Evolutionary conservation across 768 basidiomycete species (phyloP), one percentile per base, ranked within the genome.

Genomic region (Suillus clintonianus): DNA sequence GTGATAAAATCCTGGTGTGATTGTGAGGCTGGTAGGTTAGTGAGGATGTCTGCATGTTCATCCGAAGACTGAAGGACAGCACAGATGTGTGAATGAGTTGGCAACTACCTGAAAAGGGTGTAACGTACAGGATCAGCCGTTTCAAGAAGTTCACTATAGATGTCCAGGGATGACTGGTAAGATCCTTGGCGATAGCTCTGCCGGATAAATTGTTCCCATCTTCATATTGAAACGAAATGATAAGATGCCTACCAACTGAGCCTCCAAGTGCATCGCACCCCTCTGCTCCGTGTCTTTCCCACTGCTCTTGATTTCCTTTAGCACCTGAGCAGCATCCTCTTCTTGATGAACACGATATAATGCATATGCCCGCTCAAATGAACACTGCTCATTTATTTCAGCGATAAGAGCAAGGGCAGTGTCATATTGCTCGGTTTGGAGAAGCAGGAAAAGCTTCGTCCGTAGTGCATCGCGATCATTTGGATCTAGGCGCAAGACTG

Each of bases 31-130:
- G 86, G 81, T 62, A 96, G 86, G 76, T 97, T 97, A 65, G 88
- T 94, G 43, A 90, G 80, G 71, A 96, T 88, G 72, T 96, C 95
- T 5, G 91, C 85, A 71, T 94, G 86, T 78, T 97, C 95, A 69
- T 96, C 91, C 32, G 92, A 89, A 69, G 88, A 80, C 94, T 95
- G 72, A 50, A 61, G 61, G 68, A 61, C 41, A 62, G 66, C 39
- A 65, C 62, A 34, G 41, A 32, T 22, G 11, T 17, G 39, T 57
- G 30, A 30, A 48, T 61, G 41, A 56, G 59, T 39, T 47, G 47
- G 22, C 39, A 50, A 32, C 39, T 4, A 53, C 43, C 5, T 15
- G 27, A 36, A 53, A 50, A 32, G 30, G 39, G 41, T 41, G 65
- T 60, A 42, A 82, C 90, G 70, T 72, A 95, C 94, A 50, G 87